These are phyloP conservation scores for Plasmodium vivax DNA, from an alignment of 169 alveolate genomes.

Conservation along the genomic window DNA sequence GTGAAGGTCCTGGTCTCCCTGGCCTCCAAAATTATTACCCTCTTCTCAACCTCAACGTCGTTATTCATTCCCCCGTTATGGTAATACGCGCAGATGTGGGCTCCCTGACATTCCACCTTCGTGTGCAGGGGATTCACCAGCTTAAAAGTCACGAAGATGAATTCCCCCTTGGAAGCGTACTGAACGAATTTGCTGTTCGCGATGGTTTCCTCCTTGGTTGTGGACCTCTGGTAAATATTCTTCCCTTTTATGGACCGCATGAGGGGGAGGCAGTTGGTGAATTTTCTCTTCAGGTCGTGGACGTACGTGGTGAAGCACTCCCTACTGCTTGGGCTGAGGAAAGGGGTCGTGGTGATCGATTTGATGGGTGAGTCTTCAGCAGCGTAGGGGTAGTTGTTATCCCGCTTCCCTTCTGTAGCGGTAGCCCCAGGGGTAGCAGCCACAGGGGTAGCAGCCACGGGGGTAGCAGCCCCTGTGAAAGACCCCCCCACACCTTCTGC, in stretches of 20 bases:
- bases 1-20: conserved; percentile 31
- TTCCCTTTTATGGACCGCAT: conserved; percentile 1
- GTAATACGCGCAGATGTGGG: conserved; percentile 53
- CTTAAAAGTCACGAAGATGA: conserved; percentile 20
- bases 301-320: conserved; percentile 4
- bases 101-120: conserved; percentile 51
- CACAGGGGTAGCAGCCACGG: no score
- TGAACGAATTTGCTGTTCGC: conserved; percentile 30
- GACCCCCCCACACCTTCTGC: not conserved
- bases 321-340: not conserved
- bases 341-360: conserved; percentile 22
- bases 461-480: not conserved
- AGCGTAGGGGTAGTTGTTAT: not conserved
- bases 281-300: conserved; percentile 15
- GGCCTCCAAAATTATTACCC: conserved; percentile 38
- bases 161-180: conserved; percentile 30
- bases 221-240: conserved; percentile 33
- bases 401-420: not conserved
- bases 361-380: not conserved
- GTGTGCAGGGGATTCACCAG: conserved; percentile 46
- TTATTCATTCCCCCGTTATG: conserved; percentile 17
- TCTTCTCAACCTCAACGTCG: conserved; percentile 45
- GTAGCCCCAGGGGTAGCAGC: no score
- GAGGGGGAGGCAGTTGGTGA: conserved; percentile 2
- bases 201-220: conserved; percentile 18